Evolutionary conservation across 1,284 basidiomycete species (phyloP), one percentile per base, ranked within the genome.

Genomic region (Anthracocystis panici-leucophaei): DNA sequence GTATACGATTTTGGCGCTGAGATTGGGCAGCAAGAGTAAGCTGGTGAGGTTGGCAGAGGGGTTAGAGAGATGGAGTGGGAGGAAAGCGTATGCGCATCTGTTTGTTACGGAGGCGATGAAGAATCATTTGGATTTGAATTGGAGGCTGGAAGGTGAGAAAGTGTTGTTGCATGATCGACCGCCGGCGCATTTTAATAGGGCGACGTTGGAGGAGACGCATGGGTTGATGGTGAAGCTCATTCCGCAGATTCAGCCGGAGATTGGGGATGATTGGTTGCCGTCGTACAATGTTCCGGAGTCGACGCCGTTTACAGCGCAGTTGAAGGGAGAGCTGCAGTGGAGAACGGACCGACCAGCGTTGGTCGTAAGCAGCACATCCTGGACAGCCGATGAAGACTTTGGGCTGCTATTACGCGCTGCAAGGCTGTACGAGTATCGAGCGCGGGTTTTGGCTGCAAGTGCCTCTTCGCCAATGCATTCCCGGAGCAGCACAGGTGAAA

Each of bases 361-460:
- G 3, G 81, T 98, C 21, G 91, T 99, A 21, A 94, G 92, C 27
- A 94, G 93, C 77, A 99, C 97, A 0, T 94, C 92, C 11, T 99
- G 97, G 96, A 99, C 97, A 0, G 91, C 93, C 8, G 97, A 99
- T 82, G 97, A 99, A 86, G 95, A 99, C 85, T 98, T 99, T 75
- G 87, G 89, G 3, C 89, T 97, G 46, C 89, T 99, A 6, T 50
- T 85, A 9, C 45, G 71, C 5, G 82, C 83, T 9, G 79, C 77
- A 0, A 41, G 68, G 2, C 56, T 87, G 27, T 97, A 95, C 83
- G 91, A 97, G 78, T 72, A 81, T 41, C 88, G 87, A 63, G 94
- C 83, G 0, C 57, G 71, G 4, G 33, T 63, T 5, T 49, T 80
- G 1, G 60, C 58, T 11, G 54, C 57, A 2, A 10, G 9, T 1